Base-by-base conservation (phyloP, 345 rosid genomes). In the Rhodomyrtus tomentosa region DNA sequence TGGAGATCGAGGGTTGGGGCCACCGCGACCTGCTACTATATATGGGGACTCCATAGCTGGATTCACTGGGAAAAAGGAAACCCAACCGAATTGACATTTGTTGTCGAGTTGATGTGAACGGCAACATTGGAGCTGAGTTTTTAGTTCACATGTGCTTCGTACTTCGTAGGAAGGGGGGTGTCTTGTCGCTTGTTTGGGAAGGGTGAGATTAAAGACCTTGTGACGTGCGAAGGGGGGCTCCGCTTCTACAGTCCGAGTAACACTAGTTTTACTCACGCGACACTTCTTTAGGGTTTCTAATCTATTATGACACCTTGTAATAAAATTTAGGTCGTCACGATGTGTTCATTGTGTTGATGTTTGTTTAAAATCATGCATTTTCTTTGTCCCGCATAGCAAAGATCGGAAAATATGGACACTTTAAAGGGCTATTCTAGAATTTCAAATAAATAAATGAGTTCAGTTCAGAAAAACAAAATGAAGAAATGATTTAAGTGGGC, bases 61-160 rank as follows among this genome's bases (percentile, higher is more conserved):
- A 87, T 84, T 87, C 85, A 85, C 84, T 87, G 86, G 82, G 49
- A 45, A 74, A 83, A 90, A 88, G 68, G 79, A 81, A 81, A 50
- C 52, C 27, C 50, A n/a, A n/a, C 82, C 50, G 36, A 45, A 62
- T 62, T 62, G 76, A 62, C 76, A 32, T 62, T 62, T 8, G 36
- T 16, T 62, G 74, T 18, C 22, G 42, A 62, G 42, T 18, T 62
- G 76, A 62, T 62, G 76, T 32, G 76, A 62, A 32, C 76, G 18
- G 42, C 76, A 62, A 36, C 11, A 10, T 32, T 62, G 76, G 42
- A 62, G 76, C 76, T 62, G 38, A 62, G 76, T 21, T 62, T 50
- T 16, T 32, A 32, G 76, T 62, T 62, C 76, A 62, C 42, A 62
- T 62, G 76, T 62, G 76, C 38, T 16, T 62, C 76, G 16, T 32